Conservation (phyloP, 2,329 filamentous ascomycete species). For the Alternaria incomplexa region DNA sequence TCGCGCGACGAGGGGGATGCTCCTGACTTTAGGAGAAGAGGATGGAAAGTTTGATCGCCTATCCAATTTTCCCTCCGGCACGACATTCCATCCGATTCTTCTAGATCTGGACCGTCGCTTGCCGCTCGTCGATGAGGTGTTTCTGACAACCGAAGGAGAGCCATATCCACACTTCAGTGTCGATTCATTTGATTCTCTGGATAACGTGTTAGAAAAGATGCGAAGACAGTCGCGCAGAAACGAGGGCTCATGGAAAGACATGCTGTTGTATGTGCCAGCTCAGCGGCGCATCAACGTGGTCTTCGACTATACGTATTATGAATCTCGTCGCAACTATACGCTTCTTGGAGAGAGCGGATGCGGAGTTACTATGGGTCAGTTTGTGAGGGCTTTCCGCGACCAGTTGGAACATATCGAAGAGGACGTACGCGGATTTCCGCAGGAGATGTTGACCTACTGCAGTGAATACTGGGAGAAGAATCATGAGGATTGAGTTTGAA, state of each 20-base stretch:
- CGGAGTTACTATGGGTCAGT: neutral
- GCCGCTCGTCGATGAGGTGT: neutral
- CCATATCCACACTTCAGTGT: accelerated
- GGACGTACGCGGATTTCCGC: neutral
- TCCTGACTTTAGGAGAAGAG: neutral
- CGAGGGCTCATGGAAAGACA: neutral
- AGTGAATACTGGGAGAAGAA: neutral
- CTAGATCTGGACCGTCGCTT: neutral
- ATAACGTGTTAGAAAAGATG: neutral
- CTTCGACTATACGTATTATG: neutral
- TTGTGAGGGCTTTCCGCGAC: neutral
- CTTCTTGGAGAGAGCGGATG: neutral
- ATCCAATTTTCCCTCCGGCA: neutral
- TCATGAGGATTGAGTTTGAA: neutral
- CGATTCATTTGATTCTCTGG: neutral
- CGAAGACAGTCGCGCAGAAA: neutral
- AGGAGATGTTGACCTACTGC: neutral
- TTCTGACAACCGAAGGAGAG: accelerated
- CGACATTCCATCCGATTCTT: neutral
- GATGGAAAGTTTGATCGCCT: neutral
- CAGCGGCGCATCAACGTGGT: neutral
- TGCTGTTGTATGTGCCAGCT: neutral
- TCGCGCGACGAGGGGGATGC: too few relatives aligned
- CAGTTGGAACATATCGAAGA: neutral
- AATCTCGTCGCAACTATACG: neutral